phyloP scores from a whole-genome alignment of 2,329 filamentous ascomycete genomes.

The Pyrenophora tritici-repentis region DNA sequence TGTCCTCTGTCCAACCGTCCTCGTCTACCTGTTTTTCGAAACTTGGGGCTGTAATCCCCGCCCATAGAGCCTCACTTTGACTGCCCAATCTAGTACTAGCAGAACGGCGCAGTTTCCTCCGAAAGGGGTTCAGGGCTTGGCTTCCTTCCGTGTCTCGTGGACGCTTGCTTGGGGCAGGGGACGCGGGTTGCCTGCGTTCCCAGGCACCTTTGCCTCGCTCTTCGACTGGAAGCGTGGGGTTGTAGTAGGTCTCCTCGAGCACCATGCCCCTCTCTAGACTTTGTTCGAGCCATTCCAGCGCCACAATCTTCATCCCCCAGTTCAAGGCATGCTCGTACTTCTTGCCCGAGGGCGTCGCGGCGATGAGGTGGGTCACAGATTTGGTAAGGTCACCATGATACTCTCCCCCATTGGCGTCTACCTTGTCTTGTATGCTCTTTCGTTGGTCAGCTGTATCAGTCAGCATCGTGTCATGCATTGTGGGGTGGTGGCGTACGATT shows the following conservation, averaged over 20 bases:
- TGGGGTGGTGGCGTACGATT: conserved; percentile 56
- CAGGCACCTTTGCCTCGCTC: conserved; percentile 80
- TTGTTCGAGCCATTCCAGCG: conserved; percentile 82
- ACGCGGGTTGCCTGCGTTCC: conserved; percentile 53
- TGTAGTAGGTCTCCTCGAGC: conserved; percentile 82
- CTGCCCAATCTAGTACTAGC: conserved; percentile 81
- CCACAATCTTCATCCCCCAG: conserved; percentile 82
- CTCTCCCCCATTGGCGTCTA: conserved; percentile 73
- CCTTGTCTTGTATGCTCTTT: conserved; percentile 69
- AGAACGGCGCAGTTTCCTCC: conserved; percentile 82
- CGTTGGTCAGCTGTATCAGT: conserved; percentile 64
- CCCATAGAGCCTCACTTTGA: conserved; percentile 87
- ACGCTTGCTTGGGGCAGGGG: conserved; percentile 49
- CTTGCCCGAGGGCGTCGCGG: conserved; percentile 75
- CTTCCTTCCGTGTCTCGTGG: conserved; percentile 36
- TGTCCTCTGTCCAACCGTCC: conserved; percentile 45
- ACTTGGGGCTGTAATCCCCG: conserved; percentile 70
- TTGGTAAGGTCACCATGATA: conserved; percentile 89
- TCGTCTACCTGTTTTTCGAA: conserved; percentile 30
- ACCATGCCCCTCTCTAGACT: conserved; percentile 87
- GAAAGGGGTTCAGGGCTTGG: conserved; percentile 52
- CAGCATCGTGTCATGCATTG: conserved; percentile 19
- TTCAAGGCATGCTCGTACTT: conserved; percentile 87
- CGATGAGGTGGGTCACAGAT: conserved; percentile 84
- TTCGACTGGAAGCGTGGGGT: conserved; percentile 70